These are phyloP conservation scores for Lithohypha guttulata DNA, from an alignment of 2,329 filamentous ascomycete genomes.

Conservation along the genomic window DNA sequence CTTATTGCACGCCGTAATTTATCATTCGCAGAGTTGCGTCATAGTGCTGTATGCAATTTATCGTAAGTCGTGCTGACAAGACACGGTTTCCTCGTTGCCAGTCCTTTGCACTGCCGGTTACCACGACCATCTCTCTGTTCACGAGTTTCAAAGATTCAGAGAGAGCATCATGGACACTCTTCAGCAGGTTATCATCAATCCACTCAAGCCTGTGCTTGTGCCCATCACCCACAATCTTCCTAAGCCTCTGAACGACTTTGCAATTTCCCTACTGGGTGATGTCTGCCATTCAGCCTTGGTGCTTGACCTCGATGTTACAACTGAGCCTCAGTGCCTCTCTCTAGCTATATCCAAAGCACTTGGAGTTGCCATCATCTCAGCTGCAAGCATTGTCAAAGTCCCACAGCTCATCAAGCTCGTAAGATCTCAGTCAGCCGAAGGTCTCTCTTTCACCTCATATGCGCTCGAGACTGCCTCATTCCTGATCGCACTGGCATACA, in stretches of 20 bases:
- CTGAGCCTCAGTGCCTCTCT: slow-evolving; percentile 69
- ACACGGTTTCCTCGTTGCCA: too few species aligned
- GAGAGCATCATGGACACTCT: slow-evolving; percentile 9
- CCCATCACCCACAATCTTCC: slow-evolving; percentile 67
- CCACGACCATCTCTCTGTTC: too few species aligned
- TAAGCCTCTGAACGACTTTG: slow-evolving; percentile 60
- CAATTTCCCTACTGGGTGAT: slow-evolving; percentile 68
- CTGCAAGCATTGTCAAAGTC: slow-evolving; percentile 86
- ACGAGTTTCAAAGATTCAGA: too few species aligned
- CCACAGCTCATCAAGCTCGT: slow-evolving; percentile 93
- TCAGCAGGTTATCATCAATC: slow-evolving; percentile 23
- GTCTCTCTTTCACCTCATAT: slow-evolving; percentile 83
- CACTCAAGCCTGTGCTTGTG: slow-evolving; percentile 41
- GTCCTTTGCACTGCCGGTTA: too few species aligned
- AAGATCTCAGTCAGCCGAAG: slow-evolving; percentile 65
- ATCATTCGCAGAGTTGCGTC: too few species aligned
- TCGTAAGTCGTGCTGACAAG: too few species aligned
- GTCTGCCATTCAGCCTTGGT: slow-evolving; percentile 78
- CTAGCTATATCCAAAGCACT: slow-evolving; percentile 85
- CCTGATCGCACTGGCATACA: slow-evolving; percentile 85
- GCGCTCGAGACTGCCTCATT: slow-evolving; percentile 81
- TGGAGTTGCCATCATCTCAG: slow-evolving; percentile 84
- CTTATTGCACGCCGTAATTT: too few species aligned
- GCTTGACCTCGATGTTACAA: slow-evolving; percentile 66
- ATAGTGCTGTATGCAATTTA: too few species aligned